Evolutionary conservation across 306 rosid species (phyloP), one percentile per base, ranked within the genome.

Genomic region (Vigna unguiculata): DNA sequence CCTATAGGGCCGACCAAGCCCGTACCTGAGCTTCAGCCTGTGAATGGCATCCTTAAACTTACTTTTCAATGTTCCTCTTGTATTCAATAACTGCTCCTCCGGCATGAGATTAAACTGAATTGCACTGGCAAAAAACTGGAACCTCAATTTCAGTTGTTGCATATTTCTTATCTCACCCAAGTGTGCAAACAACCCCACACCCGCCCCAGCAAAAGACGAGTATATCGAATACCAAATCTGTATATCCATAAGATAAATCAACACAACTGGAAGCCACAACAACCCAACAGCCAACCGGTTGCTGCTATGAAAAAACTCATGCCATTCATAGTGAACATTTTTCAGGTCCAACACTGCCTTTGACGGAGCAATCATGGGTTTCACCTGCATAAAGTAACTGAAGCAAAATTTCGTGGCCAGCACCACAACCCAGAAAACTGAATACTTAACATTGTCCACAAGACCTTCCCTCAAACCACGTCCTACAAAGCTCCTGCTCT

Each of bases 101-200:
- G 98, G 97, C 97, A 92, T 92, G 78, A 95, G 96, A 88, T 95
- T 95, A 73, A 95, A 95, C 83, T 90, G 96, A 66, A 95, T 90
- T 59, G 98, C 97, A 77, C 95, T 86, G 3, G 98, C 98, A 78
- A 92, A 95, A 88, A 92, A 95, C 85, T 95, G 98, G 90, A 95
- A 95, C 85, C 98, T 90, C 72, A 95, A 74, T 80, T 91, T 89
- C 85, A 95, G 71, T 69, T 95, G 98, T 69, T 87, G 89, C 51
- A 92, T 90, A 78, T 93, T 91, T 68, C 98, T 90, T 75, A 93
- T 93, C 88, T 93, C 98, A 45, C 98, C 98, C 90, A 93, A 82
- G 88, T 93, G 97, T 62, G 85, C 88, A 78, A 91, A 86, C 88
- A 93, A 80, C 63, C 98, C 98, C 58, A 91, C 96, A 38, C 52